phyloP scores from a whole-genome alignment of 345 rosid genomes.

The Nephelium lappaceum region DNA sequence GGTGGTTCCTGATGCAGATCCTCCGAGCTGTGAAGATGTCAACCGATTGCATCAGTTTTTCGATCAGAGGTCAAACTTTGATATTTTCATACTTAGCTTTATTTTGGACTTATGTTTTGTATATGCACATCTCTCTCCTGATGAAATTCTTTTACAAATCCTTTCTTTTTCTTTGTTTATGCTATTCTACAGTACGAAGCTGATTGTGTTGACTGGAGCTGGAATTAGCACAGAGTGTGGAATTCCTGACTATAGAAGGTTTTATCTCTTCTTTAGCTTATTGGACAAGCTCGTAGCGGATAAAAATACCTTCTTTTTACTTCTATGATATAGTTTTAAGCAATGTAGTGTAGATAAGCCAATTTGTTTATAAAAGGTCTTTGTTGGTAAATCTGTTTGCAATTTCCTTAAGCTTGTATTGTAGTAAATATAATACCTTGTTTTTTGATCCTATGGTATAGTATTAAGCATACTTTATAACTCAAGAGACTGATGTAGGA shows the following conservation, averaged over 20 bases:
- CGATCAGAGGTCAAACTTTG: constrained; percentile 58
- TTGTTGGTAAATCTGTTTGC: not conserved
- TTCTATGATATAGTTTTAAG: not conserved
- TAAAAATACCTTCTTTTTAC: not conserved
- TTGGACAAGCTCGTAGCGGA: not conserved
- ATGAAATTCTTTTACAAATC: not conserved
- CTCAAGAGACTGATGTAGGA: no score
- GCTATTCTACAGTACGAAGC: constrained; percentile 53
- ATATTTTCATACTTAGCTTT: not conserved
- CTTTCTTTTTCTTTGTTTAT: not conserved
- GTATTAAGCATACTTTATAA: no score
- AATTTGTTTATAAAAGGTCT: not conserved
- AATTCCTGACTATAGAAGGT: constrained; percentile 99
- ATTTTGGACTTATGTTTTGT: not conserved
- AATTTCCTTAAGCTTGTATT: not conserved
- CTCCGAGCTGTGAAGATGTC: constrained; percentile 65
- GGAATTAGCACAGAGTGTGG: constrained; percentile 95
- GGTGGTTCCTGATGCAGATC: constrained; percentile 77
- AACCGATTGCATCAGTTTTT: constrained; percentile 59
- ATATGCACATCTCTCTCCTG: not conserved
- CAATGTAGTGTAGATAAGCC: no score
- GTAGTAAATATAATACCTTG: not conserved
- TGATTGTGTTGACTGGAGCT: constrained; percentile 85
- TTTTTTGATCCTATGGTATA: no score
- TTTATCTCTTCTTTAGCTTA: not conserved